phyloP scores from a whole-genome alignment of 495 filamentous ascomycete species.

The Talaromyces thailandensis region DNA sequence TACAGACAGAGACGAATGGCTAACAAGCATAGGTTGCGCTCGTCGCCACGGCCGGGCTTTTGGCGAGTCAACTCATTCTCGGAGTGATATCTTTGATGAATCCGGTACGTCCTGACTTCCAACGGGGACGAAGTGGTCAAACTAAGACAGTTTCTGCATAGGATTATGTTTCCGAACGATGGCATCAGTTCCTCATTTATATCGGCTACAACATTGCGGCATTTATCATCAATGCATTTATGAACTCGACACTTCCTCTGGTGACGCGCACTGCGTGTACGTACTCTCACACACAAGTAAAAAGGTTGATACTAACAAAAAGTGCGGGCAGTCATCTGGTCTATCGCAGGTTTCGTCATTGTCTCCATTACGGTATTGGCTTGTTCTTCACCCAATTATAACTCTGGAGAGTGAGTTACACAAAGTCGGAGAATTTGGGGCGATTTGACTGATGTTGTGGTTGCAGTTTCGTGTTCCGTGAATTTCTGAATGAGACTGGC shows the following conservation, averaged over 20 bases:
- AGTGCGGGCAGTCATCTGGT: conserved; percentile 47
- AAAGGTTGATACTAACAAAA: neutral
- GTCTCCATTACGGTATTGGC: conserved; percentile 60
- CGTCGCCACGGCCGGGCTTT: conserved; percentile 37
- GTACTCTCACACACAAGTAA: conserved; percentile 8
- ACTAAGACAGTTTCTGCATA: conserved; percentile 3
- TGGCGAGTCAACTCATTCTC: conserved; percentile 50
- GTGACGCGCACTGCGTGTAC: conserved; percentile 51
- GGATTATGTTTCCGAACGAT: conserved; percentile 45
- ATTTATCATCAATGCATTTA: conserved; percentile 59
- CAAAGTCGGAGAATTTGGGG: neutral
- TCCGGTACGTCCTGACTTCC: conserved; percentile 19
- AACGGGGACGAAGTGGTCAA: neutral
- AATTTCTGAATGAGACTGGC: conserved; percentile 52
- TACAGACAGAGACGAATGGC: conserved; percentile 14
- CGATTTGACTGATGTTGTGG: conserved; percentile 9
- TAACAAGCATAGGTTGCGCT: conserved; percentile 48
- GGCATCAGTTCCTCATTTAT: conserved; percentile 73
- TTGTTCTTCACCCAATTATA: conserved; percentile 52
- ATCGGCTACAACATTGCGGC: conserved; percentile 53
- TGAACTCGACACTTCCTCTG: conserved; percentile 50
- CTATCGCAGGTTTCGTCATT: conserved; percentile 54
- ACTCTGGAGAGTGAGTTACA: conserved; percentile 46
- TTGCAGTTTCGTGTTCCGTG: conserved; percentile 46
- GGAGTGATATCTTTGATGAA: conserved; percentile 52